Percentiles rank a stretch among this genome's conserved stretches.
phyloP scores from a whole-genome alignment of 2,329 filamentous ascomycete species.

The Biscogniauxia sp. region DNA sequence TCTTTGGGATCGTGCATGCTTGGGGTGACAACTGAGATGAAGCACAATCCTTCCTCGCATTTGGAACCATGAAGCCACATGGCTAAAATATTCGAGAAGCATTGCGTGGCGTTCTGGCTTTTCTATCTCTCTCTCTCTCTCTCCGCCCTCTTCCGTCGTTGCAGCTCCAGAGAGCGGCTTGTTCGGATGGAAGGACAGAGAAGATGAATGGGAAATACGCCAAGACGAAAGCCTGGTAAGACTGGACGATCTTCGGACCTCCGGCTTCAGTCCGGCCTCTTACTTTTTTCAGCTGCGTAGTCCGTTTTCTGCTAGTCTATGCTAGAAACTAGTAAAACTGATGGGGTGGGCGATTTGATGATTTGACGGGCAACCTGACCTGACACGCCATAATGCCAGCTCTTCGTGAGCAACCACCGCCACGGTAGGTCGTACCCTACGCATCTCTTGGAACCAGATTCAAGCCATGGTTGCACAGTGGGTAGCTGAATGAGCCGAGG shows the following conservation, averaged over 20 bases:
- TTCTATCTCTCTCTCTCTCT: too few species aligned
- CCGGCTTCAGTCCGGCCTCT: neutral
- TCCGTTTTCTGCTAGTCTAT: neutral
- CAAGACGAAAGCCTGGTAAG: neutral
- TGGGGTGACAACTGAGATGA: neutral
- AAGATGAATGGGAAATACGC: neutral
- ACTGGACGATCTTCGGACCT: neutral
- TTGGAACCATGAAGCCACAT: neutral
- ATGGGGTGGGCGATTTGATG: neutral
- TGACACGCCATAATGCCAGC: neutral
- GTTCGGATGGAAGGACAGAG: slow-evolving; percentile 1
- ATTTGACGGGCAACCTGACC: neutral
- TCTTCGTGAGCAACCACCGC: neutral
- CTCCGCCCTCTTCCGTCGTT: neutral
- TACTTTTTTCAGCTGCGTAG: neutral
- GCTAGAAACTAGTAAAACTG: neutral
- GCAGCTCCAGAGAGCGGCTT: neutral
- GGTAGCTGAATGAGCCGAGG: neutral
- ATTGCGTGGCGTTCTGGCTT: neutral
- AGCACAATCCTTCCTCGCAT: neutral
- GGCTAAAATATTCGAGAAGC: neutral
- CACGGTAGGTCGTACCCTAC: neutral
- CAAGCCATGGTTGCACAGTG: neutral
- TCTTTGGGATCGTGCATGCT: neutral
- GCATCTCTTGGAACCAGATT: neutral